A percentile compares a stretch with the other conserved stretches of the same genome.
These are phyloP conservation scores for Xanthoparmelia taractica DNA, from an alignment of 495 filamentous ascomycete genomes.

Conservation along the genomic window DNA sequence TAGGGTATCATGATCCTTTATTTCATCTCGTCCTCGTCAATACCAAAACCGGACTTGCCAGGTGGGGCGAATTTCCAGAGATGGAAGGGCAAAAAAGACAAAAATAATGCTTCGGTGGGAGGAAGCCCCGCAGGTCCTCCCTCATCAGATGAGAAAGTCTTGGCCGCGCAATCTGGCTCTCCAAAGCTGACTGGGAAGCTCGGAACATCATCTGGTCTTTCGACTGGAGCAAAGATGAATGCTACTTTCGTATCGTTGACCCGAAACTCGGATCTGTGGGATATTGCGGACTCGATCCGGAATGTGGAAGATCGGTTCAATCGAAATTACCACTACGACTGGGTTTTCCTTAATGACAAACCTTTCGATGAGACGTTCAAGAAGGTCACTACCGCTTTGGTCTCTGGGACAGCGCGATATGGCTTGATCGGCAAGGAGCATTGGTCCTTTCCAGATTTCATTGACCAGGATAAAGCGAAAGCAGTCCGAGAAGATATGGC, in stretches of 20 bases:
- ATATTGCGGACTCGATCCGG: constrained; percentile 89
- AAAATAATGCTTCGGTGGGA: constrained; percentile 1
- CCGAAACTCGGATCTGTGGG: constrained; percentile 89
- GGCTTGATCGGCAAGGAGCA: constrained; percentile 77
- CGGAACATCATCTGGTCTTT: constrained; percentile 18
- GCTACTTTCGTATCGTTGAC: constrained; percentile 96
- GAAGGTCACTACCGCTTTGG: constrained; percentile 76
- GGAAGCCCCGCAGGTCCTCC: neutral
- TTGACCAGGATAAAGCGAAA: constrained; percentile 75
- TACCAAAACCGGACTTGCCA: constrained; percentile 31
- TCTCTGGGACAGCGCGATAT: constrained; percentile 87
- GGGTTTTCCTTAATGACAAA: constrained; percentile 97
- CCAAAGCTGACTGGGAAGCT: neutral
- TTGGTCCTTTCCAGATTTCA: constrained; percentile 83
- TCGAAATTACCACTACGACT: constrained; percentile 90
- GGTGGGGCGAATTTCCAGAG: constrained; percentile 21
- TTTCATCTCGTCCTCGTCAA: constrained; percentile 67
- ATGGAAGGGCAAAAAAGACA: constrained; percentile 27
- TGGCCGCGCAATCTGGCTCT: neutral
- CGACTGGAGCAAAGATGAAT: constrained; percentile 56
- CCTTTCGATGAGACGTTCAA: constrained; percentile 89
- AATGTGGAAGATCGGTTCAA: constrained; percentile 98
- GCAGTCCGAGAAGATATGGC: constrained; percentile 80
- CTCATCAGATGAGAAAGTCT: constrained; percentile 1
- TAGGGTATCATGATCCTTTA: constrained; percentile 70